A percentile compares a stretch with the other conserved stretches of the same genome.
Conservation (phyloP, 208 protist genomes). For the Acanthamoeba lenticulata region DNA sequence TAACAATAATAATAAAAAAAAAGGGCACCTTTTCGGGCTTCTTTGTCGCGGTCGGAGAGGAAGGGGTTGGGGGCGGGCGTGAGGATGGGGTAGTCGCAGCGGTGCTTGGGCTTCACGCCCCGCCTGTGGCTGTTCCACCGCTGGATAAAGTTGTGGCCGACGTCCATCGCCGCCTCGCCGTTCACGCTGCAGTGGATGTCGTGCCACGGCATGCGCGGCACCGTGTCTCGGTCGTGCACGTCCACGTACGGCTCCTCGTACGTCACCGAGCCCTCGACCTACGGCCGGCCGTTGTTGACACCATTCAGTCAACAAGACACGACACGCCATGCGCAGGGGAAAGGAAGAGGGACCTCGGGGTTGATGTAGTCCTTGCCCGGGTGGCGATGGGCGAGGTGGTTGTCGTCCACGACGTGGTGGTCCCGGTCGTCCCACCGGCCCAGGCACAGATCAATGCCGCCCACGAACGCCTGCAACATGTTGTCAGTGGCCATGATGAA, state of each 20-base stretch:
- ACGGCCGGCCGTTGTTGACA: background rate
- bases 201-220: conserved; percentile 56
- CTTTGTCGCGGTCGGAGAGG: background rate
- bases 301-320: background rate
- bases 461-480: conserved; percentile 28
- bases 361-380: conserved; percentile 33
- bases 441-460: conserved; percentile 6
- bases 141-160: conserved; percentile 63
- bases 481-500: too few relatives aligned
- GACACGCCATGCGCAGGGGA: background rate
- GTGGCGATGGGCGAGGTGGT: background rate
- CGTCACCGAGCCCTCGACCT: background rate
- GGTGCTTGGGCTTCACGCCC: background rate
- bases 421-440: conserved; percentile 3
- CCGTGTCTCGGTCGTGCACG: background rate
- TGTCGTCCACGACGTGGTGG: background rate
- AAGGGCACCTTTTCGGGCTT: background rate
- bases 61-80: conserved; percentile 4
- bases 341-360: background rate
- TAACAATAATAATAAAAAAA: too few relatives aligned
- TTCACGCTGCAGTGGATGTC: conserved; percentile 7
- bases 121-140: conserved; percentile 50
- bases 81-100: background rate
- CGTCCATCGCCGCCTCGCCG: conserved; percentile 57
- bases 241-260: conserved; percentile 16